Evolutionary conservation across 768 basidiomycete species (phyloP).

Genomic region (Brasilioporus rufonigricans): DNA sequence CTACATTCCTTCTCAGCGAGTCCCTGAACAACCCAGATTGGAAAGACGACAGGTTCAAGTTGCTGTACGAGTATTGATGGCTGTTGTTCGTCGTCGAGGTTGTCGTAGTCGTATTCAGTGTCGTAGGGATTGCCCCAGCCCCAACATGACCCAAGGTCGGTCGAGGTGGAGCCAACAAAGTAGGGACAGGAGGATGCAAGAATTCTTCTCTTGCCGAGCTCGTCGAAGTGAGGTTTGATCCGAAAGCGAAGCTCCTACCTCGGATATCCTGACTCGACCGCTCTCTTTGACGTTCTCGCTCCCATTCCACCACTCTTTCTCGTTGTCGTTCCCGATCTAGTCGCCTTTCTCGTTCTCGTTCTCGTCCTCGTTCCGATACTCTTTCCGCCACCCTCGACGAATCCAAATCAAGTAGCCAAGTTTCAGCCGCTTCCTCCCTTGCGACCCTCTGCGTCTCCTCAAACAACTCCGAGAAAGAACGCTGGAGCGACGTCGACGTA

Average conservation of each 20-base stretch:
- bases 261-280: slow-evolving; percentile 14
- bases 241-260: slow-evolving; percentile 15
- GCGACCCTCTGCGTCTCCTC: slow-evolving; percentile 12
- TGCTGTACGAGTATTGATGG: slow-evolving; percentile 29
- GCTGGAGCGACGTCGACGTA: slow-evolving; percentile 14
- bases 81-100: slow-evolving; percentile 7
- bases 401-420: slow-evolving; percentile 22
- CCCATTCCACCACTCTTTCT: slow-evolving; percentile 21
- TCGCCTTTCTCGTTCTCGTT: slow-evolving; percentile 10
- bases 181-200: not conserved
- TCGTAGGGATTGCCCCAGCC: not conserved
- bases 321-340: slow-evolving; percentile 12
- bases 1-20: slow-evolving; percentile 28
- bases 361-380: slow-evolving; percentile 6
- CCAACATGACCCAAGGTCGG: slow-evolving; percentile 9
- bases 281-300: slow-evolving; percentile 17
- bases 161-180: slow-evolving; percentile 1
- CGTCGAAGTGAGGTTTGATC: slow-evolving; percentile 12
- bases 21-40: slow-evolving; percentile 34
- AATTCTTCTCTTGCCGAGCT: slow-evolving; percentile 20
- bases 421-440: slow-evolving; percentile 10
- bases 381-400: slow-evolving; percentile 7
- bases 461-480: slow-evolving; percentile 24
- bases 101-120: not conserved
- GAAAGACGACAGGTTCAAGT: slow-evolving; percentile 30